Percentiles rank a stretch among this genome's conserved stretches.
Evolutionary conservation across 202 grass and related monocot species (phyloP).

Genomic region (Digitaria exilis): DNA sequence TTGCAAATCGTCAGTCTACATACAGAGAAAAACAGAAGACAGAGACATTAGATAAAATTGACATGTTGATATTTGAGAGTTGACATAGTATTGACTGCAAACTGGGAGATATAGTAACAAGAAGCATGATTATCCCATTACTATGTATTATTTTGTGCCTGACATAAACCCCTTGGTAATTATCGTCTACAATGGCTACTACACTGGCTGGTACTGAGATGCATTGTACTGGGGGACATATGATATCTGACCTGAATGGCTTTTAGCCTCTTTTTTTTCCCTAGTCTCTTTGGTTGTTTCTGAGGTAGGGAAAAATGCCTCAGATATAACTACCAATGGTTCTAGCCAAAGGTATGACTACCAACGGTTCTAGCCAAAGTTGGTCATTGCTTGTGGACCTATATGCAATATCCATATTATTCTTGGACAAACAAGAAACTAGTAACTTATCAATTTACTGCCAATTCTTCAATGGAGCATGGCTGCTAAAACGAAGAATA

Average conservation of each 20-base stretch:
- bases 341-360: background rate
- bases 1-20: slow-evolving; percentile 98
- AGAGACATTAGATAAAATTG: slow-evolving; percentile 20
- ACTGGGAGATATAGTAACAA: slow-evolving; percentile 10
- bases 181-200: background rate
- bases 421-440: slow-evolving; percentile 17
- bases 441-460: background rate
- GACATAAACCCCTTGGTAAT: background rate
- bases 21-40: slow-evolving; percentile 37
- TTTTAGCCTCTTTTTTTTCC: background rate
- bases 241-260: background rate
- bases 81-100: background rate
- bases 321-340: background rate
- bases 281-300: background rate
- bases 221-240: background rate
- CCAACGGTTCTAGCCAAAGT: background rate
- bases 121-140: background rate
- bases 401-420: slow-evolving; percentile 13
- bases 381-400: background rate
- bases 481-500: slow-evolving; percentile 8
- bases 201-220: slow-evolving; percentile 1
- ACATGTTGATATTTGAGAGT: slow-evolving; percentile 29
- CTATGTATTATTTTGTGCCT: background rate
- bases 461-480: background rate
- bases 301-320: background rate